Percentiles rank a stretch among this genome's conserved stretches.
Evolutionary conservation across 2,329 filamentous ascomycete genomes (phyloP).

Genomic region (Cytospora chrysosperma): DNA sequence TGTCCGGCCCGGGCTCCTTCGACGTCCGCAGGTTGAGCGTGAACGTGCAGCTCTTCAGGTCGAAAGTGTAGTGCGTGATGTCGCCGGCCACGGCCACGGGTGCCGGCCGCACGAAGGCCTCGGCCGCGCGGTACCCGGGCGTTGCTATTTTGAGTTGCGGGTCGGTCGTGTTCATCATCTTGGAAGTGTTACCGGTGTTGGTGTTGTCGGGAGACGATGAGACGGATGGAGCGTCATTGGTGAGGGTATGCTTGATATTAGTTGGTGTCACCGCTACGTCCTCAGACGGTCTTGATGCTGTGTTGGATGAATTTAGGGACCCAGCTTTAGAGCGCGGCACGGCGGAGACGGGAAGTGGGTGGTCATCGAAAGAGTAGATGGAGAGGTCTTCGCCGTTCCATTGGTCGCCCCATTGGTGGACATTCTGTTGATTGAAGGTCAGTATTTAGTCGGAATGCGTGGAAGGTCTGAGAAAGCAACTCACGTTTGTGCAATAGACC

Average conservation of each 20-base stretch:
- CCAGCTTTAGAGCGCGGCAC: slow-evolving; percentile 20
- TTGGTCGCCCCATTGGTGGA: slow-evolving; percentile 83
- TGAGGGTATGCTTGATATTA: slow-evolving; percentile 74
- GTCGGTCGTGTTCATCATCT: slow-evolving; percentile 39
- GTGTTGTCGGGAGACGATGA: slow-evolving; percentile 50
- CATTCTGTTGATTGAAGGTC: no score
- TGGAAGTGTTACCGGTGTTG: neutral
- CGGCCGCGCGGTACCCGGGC: slow-evolving; percentile 81
- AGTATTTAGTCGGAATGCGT: no score
- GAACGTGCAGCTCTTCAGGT: slow-evolving; percentile 77
- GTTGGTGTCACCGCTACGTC: slow-evolving; percentile 65
- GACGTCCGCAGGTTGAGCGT: slow-evolving; percentile 66
- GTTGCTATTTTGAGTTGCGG: slow-evolving; percentile 57
- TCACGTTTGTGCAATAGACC: slow-evolving; percentile 74
- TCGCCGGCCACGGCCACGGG: slow-evolving; percentile 74
- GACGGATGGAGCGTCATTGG: slow-evolving; percentile 57
- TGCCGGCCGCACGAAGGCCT: slow-evolving; percentile 86
- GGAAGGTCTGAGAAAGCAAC: slow-evolving; percentile 24
- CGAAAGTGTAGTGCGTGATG: slow-evolving; percentile 73
- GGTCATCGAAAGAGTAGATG: slow-evolving; percentile 83
- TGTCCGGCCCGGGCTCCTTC: slow-evolving; percentile 51
- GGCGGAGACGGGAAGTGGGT: slow-evolving; percentile 52
- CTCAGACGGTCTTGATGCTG: slow-evolving; percentile 29
- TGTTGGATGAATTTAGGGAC: slow-evolving; percentile 48
- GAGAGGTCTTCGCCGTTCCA: slow-evolving; percentile 99